A percentile compares a stretch with the other conserved stretches of the same genome.
Conservation (phyloP, 306 rosid genomes). For the Cajanus cajan region DNA sequence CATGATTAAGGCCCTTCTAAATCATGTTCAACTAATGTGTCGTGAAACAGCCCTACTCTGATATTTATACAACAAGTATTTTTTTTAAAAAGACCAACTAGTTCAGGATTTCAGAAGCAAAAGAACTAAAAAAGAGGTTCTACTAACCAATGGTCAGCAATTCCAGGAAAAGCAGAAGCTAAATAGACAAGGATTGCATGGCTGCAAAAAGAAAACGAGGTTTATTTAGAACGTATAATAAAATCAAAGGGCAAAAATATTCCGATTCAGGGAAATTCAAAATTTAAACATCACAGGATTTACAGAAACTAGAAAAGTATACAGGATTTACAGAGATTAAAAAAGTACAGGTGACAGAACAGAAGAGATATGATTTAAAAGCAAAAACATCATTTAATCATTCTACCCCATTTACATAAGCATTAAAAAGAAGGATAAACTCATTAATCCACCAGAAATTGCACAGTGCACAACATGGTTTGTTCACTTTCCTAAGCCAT, state of each 20-base stretch:
- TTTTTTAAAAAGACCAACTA: background rate
- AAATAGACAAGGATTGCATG: conserved; percentile 85
- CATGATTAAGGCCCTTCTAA: background rate
- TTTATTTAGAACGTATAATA: background rate
- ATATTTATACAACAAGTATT: background rate
- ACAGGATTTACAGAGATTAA: background rate
- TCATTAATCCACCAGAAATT: background rate
- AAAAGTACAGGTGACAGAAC: background rate
- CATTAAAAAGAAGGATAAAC: background rate
- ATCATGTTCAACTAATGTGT: background rate
- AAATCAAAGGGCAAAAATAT: background rate
- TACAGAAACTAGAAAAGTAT: background rate
- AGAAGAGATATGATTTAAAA: background rate
- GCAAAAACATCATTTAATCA: background rate
- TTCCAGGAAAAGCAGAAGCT: conserved; percentile 79
- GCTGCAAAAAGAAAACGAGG: conserved; percentile 49
- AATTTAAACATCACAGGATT: background rate
- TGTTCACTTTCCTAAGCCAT: conserved; percentile 2
- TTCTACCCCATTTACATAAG: background rate
- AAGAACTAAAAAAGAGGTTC: conserved; percentile 34
- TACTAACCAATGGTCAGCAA: conserved; percentile 75
- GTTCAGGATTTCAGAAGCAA: conserved; percentile 12
- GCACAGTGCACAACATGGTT: background rate
- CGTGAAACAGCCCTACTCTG: background rate
- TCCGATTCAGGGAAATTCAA: background rate